phyloP scores from a whole-genome alignment of 345 rosid genomes.

The Alliaria petiolata region DNA sequence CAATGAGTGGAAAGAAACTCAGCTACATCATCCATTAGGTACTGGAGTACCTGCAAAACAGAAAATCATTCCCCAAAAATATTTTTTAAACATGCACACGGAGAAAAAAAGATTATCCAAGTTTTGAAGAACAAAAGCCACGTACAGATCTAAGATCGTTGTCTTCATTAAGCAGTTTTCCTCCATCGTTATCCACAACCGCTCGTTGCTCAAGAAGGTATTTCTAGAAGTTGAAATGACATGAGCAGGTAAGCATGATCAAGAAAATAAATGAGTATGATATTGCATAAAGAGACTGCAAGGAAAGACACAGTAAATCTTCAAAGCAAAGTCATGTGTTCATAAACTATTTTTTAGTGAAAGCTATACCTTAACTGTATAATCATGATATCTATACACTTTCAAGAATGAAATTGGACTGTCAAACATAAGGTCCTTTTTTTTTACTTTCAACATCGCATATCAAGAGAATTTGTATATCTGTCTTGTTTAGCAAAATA shows the following conservation, averaged over 20 bases:
- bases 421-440: constrained; percentile 1
- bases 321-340: background rate
- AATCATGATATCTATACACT: background rate
- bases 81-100: constrained; percentile 2
- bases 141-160: constrained; percentile 92
- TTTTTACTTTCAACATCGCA: background rate
- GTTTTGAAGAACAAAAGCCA: constrained; percentile 25
- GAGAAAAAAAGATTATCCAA: background rate
- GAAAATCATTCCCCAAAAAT: background rate
- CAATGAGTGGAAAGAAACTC: constrained; percentile 57
- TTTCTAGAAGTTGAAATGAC: constrained; percentile 44
- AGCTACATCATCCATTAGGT: constrained; percentile 82
- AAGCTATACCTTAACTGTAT: background rate
- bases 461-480: background rate
- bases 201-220: constrained; percentile 96
- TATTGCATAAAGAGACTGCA: background rate
- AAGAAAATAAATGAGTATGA: background rate
- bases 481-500: background rate
- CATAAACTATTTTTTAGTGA: background rate
- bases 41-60: constrained; percentile 77
- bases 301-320: constrained; percentile 6
- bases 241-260: background rate
- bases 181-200: constrained; percentile 72
- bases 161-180: constrained; percentile 89
- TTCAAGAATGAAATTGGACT: background rate